These are phyloP conservation scores for Selaginella tamariscina DNA, from an alignment of 75 land plant species.

Conservation along the genomic window DNA sequence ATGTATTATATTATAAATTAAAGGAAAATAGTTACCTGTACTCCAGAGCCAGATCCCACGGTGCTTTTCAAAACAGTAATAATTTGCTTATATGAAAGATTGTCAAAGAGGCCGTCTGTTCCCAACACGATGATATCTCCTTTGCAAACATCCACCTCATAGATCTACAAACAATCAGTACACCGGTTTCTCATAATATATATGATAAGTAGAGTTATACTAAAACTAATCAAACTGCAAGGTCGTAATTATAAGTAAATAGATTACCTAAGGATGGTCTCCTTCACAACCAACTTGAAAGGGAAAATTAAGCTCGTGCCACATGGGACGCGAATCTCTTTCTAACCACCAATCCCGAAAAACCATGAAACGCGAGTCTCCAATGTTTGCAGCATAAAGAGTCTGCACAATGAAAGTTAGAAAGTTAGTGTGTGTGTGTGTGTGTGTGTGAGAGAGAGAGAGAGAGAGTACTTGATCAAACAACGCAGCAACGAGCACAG, in stretches of 20 bases:
- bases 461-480: constrained; percentile 45
- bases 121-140: constrained; percentile 72
- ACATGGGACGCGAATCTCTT: constrained; percentile 58
- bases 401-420: constrained; percentile 33
- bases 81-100: constrained; percentile 24
- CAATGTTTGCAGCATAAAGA: constrained; percentile 65
- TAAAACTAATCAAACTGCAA: neutral
- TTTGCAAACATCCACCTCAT: constrained; percentile 41
- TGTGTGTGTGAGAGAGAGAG: neutral
- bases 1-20: no score
- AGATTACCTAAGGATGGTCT: constrained; percentile 51
- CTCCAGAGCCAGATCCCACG: neutral
- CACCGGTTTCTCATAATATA: no score
- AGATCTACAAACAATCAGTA: constrained; percentile 45
- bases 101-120: constrained; percentile 86
- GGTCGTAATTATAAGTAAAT: constrained; percentile 32
- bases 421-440: neutral
- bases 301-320: constrained; percentile 61
- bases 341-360: constrained; percentile 49
- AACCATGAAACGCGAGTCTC: constrained; percentile 73
- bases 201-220: no score
- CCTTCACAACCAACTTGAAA: constrained; percentile 43
- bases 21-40: no score
- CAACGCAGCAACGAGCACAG: constrained; percentile 54
- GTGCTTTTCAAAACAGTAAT: neutral